Percentiles rank a stretch among this genome's conserved stretches.
Evolutionary conservation across 83 land plant genomes (phyloP).

Genomic region (Picea engelmannii): DNA sequence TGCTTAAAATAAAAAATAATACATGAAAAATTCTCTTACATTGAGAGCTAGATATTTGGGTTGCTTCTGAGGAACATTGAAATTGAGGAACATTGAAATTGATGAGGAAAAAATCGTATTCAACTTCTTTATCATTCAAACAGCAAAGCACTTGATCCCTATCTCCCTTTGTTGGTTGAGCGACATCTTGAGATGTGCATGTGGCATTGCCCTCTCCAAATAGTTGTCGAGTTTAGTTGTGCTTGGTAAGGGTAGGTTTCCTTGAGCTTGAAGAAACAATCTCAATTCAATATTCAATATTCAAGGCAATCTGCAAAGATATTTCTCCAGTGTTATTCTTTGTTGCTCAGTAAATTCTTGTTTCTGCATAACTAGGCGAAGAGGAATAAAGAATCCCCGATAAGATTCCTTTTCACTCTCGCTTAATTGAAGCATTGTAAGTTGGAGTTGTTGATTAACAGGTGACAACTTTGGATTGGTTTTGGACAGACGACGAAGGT

Average conservation of each 20-base stretch:
- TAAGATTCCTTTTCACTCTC: constrained; percentile 21
- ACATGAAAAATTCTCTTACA: no score
- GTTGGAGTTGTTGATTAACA: no score
- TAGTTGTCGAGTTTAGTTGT: constrained; percentile 78
- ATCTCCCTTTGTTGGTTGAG: constrained; percentile 86
- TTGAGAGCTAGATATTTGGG: no score
- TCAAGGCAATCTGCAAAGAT: constrained; percentile 64
- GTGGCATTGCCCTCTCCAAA: constrained; percentile 57
- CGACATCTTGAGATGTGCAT: constrained; percentile 60
- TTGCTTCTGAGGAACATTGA: no score
- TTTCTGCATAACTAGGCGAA: constrained; percentile 96
- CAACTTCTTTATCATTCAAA: no score
- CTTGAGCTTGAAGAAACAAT: constrained; percentile 69
- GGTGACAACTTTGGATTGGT: no score
- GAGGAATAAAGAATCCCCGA: constrained; percentile 87
- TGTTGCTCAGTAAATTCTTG: constrained; percentile 92
- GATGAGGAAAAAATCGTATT: no score
- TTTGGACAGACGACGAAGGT: no score
- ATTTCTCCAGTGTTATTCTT: constrained; percentile 79
- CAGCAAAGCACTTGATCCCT: constrained; percentile 65
- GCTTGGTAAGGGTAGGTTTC: constrained; percentile 62
- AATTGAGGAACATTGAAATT: no score
- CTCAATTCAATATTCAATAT: constrained; percentile 74
- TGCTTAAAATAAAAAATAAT: no score
- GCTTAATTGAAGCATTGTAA: no score